Base-by-base conservation (phyloP, 345 rosid species). In the Arabidopsis arenosa region DNA sequence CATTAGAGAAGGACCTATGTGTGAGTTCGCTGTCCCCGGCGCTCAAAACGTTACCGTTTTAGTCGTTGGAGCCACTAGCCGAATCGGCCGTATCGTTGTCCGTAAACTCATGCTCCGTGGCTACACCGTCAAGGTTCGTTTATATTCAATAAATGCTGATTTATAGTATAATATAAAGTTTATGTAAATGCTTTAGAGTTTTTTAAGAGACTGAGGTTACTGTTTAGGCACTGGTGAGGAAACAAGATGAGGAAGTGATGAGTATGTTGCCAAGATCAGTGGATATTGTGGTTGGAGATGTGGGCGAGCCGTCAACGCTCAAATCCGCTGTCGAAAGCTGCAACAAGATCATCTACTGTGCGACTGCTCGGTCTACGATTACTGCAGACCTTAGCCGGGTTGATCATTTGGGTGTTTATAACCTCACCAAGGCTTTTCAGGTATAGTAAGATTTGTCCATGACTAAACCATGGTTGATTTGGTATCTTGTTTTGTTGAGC, bases 91-190 rank as follows among this genome's bases (percentile, higher is more conserved):
- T 69, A 88, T 94, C 21, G 86, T 94, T 53, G 90, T 94, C 72
- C 88, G 98, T 63, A 92, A 94, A 85, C 98, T 94, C 75, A 88
- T 92, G 97, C 95, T 94, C 76, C 82, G 97, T 68, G 98, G 98
- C 58, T 94, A 92, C 82, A 75, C 85, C 39, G 97, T 94, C 77
- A 94, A 90, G 97, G 97, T 79, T 59, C 48, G 10, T 0, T 21
- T 37, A 32, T 18, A 56, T 35, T 44, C 12, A 9, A 10, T 5
- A 45, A 45, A 51, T 51, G 7, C 35, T 45, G 21, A 15, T 32
- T 36, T 12, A n/a, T 40, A n/a, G 1, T 48, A 39, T 59, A 28
- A 13, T 57, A 13, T 64, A 3, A 21, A 54, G 55, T 74, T 9
- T 12, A 3, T n/a, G 21, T 35, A 57, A 37, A 36, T 45, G 52